A percentile compares a stretch with the other conserved stretches of the same genome.
Conservation (phyloP, 352 stramenopile species). For the Plasmopara viticola region DNA sequence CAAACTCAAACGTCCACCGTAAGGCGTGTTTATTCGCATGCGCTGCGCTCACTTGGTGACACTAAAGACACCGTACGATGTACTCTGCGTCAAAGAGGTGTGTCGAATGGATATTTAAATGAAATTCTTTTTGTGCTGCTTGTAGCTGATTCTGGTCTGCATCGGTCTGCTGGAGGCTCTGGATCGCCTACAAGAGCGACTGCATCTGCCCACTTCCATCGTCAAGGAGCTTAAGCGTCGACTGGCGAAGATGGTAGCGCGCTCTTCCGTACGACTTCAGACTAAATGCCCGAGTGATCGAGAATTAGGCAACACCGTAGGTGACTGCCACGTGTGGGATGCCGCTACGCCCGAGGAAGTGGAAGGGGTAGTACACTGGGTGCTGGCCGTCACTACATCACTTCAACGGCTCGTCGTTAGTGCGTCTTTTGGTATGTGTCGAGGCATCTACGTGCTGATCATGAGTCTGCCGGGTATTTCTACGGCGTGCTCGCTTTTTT, state of each 20-base stretch:
- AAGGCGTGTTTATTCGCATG: conserved; percentile 45
- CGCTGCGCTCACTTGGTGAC: conserved; percentile 53
- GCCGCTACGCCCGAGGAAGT: conserved; percentile 55
- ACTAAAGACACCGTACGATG: conserved; percentile 62
- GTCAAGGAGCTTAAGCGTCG: conserved; percentile 73
- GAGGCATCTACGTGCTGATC: conserved; percentile 67
- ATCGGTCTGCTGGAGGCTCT: conserved; percentile 69
- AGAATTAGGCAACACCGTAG: conserved; percentile 42
- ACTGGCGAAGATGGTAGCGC: conserved; percentile 56
- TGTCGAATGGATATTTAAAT: conserved; percentile 8
- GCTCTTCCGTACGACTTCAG: conserved; percentile 32
- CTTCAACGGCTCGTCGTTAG: conserved; percentile 50
- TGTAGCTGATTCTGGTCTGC: conserved; percentile 70
- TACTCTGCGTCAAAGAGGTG: not conserved
- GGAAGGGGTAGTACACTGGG: conserved; percentile 58
- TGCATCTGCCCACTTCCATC: conserved; percentile 57
- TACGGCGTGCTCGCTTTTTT: conserved; percentile 58
- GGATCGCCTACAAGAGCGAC: conserved; percentile 62
- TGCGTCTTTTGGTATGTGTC: conserved; percentile 48
- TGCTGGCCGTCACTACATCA: conserved; percentile 47
- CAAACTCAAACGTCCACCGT: conserved; percentile 30
- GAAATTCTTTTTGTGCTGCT: conserved; percentile 10
- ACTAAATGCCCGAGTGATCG: conserved; percentile 20
- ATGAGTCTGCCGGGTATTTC: conserved; percentile 71
- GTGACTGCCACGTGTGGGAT: conserved; percentile 51